These are phyloP conservation scores for Aspergillus aculeatinus DNA, from an alignment of 2,329 filamentous ascomycete species.

Conservation along the genomic window DNA sequence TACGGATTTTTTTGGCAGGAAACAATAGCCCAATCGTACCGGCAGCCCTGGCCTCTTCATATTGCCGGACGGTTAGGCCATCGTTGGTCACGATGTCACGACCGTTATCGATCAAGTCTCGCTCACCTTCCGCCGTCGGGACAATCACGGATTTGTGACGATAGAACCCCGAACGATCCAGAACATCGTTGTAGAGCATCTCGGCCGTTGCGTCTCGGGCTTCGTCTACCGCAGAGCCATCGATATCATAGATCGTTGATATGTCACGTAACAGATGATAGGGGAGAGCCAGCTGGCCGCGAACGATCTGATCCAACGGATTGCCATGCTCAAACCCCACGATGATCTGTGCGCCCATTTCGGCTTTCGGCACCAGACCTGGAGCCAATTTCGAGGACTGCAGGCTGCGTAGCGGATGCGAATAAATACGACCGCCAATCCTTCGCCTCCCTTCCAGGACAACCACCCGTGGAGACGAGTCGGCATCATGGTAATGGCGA, in stretches of 20 bases:
- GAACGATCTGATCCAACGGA: constrained; percentile 84
- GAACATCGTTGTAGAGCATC: constrained; percentile 88
- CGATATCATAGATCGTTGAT: constrained; percentile 82
- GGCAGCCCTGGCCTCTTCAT: constrained; percentile 68
- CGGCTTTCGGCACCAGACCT: constrained; percentile 71
- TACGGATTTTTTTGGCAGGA: constrained; percentile 44
- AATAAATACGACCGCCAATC: constrained; percentile 91
- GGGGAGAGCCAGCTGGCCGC: constrained; percentile 81
- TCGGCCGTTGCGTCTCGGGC: constrained; percentile 79
- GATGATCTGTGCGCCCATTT: constrained; percentile 98
- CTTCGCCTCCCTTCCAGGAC: constrained; percentile 83
- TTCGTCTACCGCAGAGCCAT: constrained; percentile 66
- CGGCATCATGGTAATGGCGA: constrained; percentile 70
- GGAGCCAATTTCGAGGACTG: constrained; percentile 52
- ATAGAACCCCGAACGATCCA: constrained; percentile 87
- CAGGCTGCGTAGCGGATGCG: constrained; percentile 66
- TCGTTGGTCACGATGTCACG: constrained; percentile 73
- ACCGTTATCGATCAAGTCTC: constrained; percentile 76
- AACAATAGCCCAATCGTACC: constrained; percentile 50
- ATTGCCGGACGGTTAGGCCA: constrained; percentile 67
- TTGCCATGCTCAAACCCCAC: constrained; percentile 96
- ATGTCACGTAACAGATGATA: constrained; percentile 78
- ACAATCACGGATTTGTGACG: constrained; percentile 72
- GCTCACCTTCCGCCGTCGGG: constrained; percentile 77
- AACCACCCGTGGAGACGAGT: constrained; percentile 68